phyloP scores from a whole-genome alignment of 768 basidiomycete species.

The Lentinula guzmanii region DNA sequence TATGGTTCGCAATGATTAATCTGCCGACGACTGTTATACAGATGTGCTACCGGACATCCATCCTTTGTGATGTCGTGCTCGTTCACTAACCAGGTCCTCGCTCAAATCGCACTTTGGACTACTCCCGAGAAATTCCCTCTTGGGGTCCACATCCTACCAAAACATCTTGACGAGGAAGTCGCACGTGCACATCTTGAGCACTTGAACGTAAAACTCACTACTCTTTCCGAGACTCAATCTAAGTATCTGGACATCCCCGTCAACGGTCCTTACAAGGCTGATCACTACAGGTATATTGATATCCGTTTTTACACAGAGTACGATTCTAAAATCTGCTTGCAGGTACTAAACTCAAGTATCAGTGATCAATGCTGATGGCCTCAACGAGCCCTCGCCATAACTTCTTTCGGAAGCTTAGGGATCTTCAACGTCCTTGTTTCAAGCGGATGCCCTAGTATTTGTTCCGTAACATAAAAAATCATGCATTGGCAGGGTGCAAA shows the following conservation, averaged over 20 bases:
- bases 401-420: constrained; percentile 41
- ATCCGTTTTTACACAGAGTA: not conserved
- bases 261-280: constrained; percentile 62
- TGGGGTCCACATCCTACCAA: constrained; percentile 98
- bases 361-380: constrained; percentile 40
- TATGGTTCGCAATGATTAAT: not conserved
- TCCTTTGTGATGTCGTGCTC: constrained; percentile 99
- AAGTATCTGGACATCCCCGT: constrained; percentile 88
- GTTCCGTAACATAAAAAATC: constrained; percentile 10
- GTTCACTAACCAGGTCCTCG: constrained; percentile 97
- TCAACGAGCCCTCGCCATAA: constrained; percentile 74
- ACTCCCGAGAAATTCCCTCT: constrained; percentile 88
- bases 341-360: constrained; percentile 22
- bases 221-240: constrained; percentile 67
- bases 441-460: constrained; percentile 16
- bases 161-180: constrained; percentile 98
- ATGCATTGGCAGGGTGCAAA: constrained; percentile 6
- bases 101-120: constrained; percentile 98
- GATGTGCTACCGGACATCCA: constrained; percentile 96
- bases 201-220: constrained; percentile 92
- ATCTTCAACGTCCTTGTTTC: constrained; percentile 61
- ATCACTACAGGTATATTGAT: constrained; percentile 17
- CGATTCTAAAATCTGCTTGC: constrained; percentile 1
- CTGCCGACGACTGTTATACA: constrained; percentile 19
- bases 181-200: constrained; percentile 91